Base-by-base conservation (phyloP, 75 land plant genomes). In the Pinus tabuliformis region DNA sequence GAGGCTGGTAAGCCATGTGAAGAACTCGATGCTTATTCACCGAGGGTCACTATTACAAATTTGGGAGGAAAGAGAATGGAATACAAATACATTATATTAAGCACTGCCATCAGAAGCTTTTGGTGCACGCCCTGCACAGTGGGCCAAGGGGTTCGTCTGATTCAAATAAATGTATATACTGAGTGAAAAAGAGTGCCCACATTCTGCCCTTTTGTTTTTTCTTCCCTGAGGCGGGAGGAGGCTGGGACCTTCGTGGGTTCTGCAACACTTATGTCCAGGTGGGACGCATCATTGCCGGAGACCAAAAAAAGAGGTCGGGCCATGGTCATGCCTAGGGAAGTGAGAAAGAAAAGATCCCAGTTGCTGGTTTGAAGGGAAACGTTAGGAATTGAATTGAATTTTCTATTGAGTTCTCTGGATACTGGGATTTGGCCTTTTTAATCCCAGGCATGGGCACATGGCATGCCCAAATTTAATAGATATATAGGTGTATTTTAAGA, bases 261-360 rank as follows among this genome's bases (percentile, higher is more conserved):
- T 68, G 71, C 70, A 36, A 36, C 22, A 45, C 7, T 45, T 45
- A 6, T 45, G 52, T 45, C 52, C 49, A 37, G 33, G 71, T 68
- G 71, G 71, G 71, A 45, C 11, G 71, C 71, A 68, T 68, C 71
- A 68, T 68, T 68, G 52, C n/a, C 71, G 42, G 71, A 68, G 71
- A 18, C 26, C 26, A 26, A 26, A 26, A 68, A 68, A 68, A 68
- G 63, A 62, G 49, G 42, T 17, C 22, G 52, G 71, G 71, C 71
- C 71, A 68, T 21, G 71, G 49, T 39, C 71, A 39, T 2, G 36
- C 42, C 49, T 68, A 20, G 71, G 71, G 71, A 68, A 68, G 52
- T 68, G 71, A 30, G 36, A 68, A 68, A 68, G 71, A 39, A 33
- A 68, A 45, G 71, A 68, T 68, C 71, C 71, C 71, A 42, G 42